Evolutionary conservation across 1,284 basidiomycete genomes (phyloP).

Genomic region (Rhodotorula sp.): DNA sequence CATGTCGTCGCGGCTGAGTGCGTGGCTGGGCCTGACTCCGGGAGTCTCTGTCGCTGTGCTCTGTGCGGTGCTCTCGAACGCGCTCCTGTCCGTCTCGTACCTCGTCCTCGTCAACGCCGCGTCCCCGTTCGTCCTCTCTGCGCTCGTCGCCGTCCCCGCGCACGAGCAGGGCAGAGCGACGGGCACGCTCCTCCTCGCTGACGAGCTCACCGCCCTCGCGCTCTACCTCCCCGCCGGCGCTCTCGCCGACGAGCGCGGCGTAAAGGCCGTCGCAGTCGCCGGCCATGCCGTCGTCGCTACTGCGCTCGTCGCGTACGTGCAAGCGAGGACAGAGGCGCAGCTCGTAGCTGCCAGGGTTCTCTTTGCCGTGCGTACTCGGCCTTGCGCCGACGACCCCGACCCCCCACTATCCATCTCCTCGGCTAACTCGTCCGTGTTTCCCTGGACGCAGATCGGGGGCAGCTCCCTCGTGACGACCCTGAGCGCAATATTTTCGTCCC

Average conservation of each 20-base stretch:
- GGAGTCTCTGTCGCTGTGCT: background rate
- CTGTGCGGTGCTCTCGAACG: slow-evolving; percentile 18
- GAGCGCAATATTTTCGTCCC: slow-evolving; percentile 11
- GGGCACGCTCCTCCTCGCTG: slow-evolving; percentile 36
- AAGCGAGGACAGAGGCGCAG: slow-evolving; percentile 10
- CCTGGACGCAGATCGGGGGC: slow-evolving; percentile 19
- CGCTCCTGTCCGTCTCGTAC: slow-evolving; percentile 29
- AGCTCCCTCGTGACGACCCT: slow-evolving; percentile 28
- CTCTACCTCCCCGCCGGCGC: slow-evolving; percentile 34
- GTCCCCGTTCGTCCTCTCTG: slow-evolving; percentile 32
- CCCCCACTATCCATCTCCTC: no score
- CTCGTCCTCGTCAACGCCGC: slow-evolving; percentile 40
- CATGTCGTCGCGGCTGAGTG: background rate
- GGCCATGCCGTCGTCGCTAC: slow-evolving; percentile 27
- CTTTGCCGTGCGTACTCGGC: slow-evolving; percentile 19
- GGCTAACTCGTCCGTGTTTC: no score
- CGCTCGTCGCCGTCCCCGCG: slow-evolving; percentile 11
- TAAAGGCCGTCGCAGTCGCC: slow-evolving; percentile 8
- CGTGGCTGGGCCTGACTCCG: background rate
- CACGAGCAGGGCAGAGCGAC: slow-evolving; percentile 12
- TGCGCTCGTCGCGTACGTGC: slow-evolving; percentile 23
- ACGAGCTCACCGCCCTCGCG: slow-evolving; percentile 38
- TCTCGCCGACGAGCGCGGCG: slow-evolving; percentile 17
- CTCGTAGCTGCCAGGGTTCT: slow-evolving; percentile 27
- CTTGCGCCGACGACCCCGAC: background rate